These are phyloP conservation scores for Pouteria glomerata DNA, from an alignment of 148 eudicot genomes.

Conservation along the genomic window DNA sequence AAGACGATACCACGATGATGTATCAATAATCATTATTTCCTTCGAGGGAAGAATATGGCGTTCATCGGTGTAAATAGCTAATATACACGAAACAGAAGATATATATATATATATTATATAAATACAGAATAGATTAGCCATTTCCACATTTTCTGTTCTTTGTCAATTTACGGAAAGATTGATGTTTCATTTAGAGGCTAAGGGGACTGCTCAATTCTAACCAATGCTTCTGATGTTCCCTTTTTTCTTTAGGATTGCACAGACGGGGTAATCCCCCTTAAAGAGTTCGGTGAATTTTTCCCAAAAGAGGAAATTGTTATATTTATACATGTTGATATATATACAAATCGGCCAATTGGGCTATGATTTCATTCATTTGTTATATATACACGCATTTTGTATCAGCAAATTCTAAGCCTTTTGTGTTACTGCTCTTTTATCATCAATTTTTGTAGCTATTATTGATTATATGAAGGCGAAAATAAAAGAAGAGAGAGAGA, in stretches of 20 bases:
- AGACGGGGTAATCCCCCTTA: neutral
- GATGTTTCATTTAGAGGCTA: neutral
- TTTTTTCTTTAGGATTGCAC: neutral
- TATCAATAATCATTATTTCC: constrained; percentile 76
- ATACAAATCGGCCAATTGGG: constrained; percentile 8
- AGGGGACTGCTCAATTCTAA: too few relatives aligned
- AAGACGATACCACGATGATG: constrained; percentile 82
- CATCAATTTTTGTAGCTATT: too few relatives aligned
- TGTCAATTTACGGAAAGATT: neutral
- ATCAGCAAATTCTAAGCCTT: neutral
- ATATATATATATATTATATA: neutral
- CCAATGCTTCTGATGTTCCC: too few relatives aligned
- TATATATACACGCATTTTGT: neutral
- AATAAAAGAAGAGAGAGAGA: too few relatives aligned
- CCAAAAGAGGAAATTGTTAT: neutral
- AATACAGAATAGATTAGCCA: neutral
- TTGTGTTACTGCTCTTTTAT: too few relatives aligned
- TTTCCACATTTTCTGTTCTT: neutral
- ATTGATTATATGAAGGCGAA: too few relatives aligned
- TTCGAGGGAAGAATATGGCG: constrained; percentile 91
- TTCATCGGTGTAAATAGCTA: constrained; percentile 49
- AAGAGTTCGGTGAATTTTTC: neutral
- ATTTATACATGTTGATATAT: constrained; percentile 5
- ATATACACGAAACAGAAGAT: neutral
- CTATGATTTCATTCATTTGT: constrained; percentile 4